Evolutionary conservation across 257 asterid genomes (phyloP).

Genomic region (Salvia rosmarinus): DNA sequence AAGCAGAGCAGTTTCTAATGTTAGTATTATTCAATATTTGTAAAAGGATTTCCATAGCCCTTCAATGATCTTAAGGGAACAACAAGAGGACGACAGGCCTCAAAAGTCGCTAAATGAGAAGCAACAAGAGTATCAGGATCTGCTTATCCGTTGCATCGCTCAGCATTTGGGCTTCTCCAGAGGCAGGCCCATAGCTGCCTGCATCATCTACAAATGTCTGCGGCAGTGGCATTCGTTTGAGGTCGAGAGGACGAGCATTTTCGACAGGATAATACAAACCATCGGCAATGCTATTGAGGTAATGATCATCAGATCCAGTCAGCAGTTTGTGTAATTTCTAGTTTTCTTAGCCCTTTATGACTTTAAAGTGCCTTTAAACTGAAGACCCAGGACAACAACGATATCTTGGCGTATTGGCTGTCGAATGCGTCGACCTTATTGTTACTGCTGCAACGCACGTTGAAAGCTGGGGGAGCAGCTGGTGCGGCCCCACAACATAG

Average conservation of each 20-base stretch:
- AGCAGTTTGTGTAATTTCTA: not conserved
- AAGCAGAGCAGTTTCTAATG: constrained; percentile 24
- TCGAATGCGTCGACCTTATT: constrained; percentile 96
- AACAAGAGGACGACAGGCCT: constrained; percentile 80
- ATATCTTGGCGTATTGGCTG: constrained; percentile 86
- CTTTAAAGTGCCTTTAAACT: constrained; percentile 25
- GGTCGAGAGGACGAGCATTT: constrained; percentile 93
- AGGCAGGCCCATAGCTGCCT: constrained; percentile 90
- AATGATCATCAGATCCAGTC: constrained; percentile 15
- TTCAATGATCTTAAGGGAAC: constrained; percentile 71
- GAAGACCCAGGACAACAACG: constrained; percentile 91
- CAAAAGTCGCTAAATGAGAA: constrained; percentile 88
- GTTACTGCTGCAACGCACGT: constrained; percentile 85
- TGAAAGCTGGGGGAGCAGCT: constrained; percentile 91
- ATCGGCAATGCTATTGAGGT: constrained; percentile 98
- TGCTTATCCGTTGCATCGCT: constrained; percentile 87
- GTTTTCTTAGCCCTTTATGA: constrained; percentile 27
- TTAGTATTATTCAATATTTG: constrained; percentile 25
- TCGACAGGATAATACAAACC: constrained; percentile 93
- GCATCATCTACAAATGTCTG: constrained; percentile 92
- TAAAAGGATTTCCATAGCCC: constrained; percentile 74
- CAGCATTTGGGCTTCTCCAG: constrained; percentile 90
- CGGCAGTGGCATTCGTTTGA: constrained; percentile 94
- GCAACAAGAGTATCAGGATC: constrained; percentile 94
- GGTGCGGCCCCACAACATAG: constrained; percentile 88